Evolutionary conservation across 2,329 filamentous ascomycete genomes (phyloP), one percentile per base, ranked within the genome.

Genomic region (Aspergillus texensis): DNA sequence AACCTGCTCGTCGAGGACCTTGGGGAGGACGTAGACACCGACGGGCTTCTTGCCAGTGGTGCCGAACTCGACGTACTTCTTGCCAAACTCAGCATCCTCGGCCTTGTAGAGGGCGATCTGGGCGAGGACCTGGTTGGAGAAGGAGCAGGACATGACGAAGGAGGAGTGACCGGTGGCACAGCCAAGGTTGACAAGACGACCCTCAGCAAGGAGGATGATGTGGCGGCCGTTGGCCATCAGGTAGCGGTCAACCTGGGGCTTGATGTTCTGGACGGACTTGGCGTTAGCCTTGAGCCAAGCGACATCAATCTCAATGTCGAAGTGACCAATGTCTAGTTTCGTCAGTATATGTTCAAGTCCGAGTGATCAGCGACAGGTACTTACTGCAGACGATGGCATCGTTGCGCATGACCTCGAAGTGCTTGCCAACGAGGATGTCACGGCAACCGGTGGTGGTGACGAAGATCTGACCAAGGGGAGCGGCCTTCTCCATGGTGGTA

Each of bases 101-200:
- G 89, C 90, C 91, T 98, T 98, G 91, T 84, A 99, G 77, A 99
- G 86, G 86, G 96, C 91, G 85, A 99, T 98, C 87, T 99, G 95
- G 72, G 95, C 95, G 81, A 99, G 92, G 76, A 98, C 95, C 88
- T 99, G 95, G 91, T 99, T 99, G 88, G 94, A 96, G 91, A 99
- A 99, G 70, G 94, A 98, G 91, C 95, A 99, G 75, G 94, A 97
- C 95, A 99, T 98, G 87, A 99, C 95, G 83, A 99, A 99, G 59
- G 94, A 98, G 73, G 94, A 97, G 91, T 99, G 95, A 73, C 95
- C 95, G 70, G 95, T 99, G 79, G 95, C 95, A 84, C 95, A 99
- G 83, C 95, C 95, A 75, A 99, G 88, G 91, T 99, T 99, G 85
- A 99, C 95, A 71, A 99, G 91, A 86, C 95, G 94, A 74, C 95